phyloP scores from a whole-genome alignment of 208 protist species.

The Crithidia sp. region DNA sequence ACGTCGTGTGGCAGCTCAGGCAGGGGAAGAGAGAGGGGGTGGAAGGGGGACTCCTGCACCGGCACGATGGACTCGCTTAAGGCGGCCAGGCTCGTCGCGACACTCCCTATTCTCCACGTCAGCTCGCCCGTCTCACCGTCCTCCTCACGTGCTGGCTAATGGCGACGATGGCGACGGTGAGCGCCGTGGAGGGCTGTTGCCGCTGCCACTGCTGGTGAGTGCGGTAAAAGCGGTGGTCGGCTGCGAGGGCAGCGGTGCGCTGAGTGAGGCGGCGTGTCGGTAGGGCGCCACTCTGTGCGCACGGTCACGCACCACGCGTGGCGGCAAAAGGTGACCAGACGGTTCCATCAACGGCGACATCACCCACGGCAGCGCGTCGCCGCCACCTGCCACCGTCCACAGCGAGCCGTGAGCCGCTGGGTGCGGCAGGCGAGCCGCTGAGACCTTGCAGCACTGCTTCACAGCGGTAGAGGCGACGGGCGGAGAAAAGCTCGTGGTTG shows the following conservation, averaged over 20 bases:
- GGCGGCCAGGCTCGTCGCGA: conserved; percentile 17
- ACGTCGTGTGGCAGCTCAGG: conserved; percentile 21
- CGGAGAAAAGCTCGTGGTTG: conserved; percentile 33
- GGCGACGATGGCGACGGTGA: neutral
- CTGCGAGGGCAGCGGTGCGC: neutral
- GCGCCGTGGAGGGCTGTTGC: neutral
- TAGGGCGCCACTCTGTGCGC: too few relatives aligned
- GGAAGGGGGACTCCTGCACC: conserved; percentile 22
- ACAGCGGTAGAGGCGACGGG: conserved; percentile 23
- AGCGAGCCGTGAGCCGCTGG: neutral
- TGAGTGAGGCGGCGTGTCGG: too few relatives aligned
- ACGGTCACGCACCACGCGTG: too few relatives aligned
- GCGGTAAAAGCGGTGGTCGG: neutral
- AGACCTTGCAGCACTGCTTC: conserved; percentile 22
- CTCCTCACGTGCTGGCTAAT: too few relatives aligned
- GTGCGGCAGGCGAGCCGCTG: neutral
- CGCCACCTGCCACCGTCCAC: neutral
- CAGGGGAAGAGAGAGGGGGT: conserved; percentile 24
- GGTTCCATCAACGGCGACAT: conserved; percentile 22
- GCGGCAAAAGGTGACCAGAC: neutral
- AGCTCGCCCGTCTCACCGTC: too few relatives aligned
- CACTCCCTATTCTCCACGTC: neutral
- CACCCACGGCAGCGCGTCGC: conserved; percentile 8
- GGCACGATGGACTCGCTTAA: conserved; percentile 24
- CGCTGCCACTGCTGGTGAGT: neutral